Evolutionary conservation across 495 filamentous ascomycete genomes (phyloP), one percentile per base, ranked within the genome.

Genomic region (Tuber aestivum): DNA sequence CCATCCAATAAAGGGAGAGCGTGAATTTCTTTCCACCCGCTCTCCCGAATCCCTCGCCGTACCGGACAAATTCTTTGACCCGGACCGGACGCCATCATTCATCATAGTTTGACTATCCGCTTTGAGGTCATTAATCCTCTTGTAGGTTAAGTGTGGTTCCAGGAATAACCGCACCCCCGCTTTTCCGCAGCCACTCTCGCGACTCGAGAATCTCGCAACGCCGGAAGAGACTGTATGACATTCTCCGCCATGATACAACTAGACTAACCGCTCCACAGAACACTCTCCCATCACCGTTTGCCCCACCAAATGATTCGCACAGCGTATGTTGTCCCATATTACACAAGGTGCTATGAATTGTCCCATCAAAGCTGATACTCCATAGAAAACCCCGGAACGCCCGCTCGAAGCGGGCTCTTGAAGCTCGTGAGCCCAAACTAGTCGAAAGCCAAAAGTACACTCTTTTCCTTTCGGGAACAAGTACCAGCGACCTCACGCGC

Each of bases 401-500:
- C 74, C 94, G 95, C 87, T 95, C 93, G 61, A 96, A 95, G 87
- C 91, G 95, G 74, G 92, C 92, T 71, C 90, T 97, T 81, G 95
- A 96, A 83, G 93, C 94, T 84, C 95, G 91, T 78, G 94, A 90
- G 77, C 93, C 96, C n/a, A 96, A 97, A 84, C 84, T 88, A 72
- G 86, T 90, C 84, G 95, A 99, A 86, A 93, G 94, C 83, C 89
- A 93, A 71, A 97, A 97, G 86, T 91, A 87, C 69, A 90, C 92
- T 70, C 90, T 99, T 50, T 89, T 98, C 82, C 89, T 99, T 78
- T 91, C 92, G 76, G 93, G 93, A 78, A 92, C 92, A 69, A 91
- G 90, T 83, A 93, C 91, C 82, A 93, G 91, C 21, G 87, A 92
- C 76, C 85, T 94, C 44, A 86, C 92, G 77, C 90, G 96, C 84